A percentile compares a stretch with the other conserved stretches of the same genome.
Conservation (phyloP, 2,329 filamentous ascomycete genomes). For the Trichoderma polysporum region DNA sequence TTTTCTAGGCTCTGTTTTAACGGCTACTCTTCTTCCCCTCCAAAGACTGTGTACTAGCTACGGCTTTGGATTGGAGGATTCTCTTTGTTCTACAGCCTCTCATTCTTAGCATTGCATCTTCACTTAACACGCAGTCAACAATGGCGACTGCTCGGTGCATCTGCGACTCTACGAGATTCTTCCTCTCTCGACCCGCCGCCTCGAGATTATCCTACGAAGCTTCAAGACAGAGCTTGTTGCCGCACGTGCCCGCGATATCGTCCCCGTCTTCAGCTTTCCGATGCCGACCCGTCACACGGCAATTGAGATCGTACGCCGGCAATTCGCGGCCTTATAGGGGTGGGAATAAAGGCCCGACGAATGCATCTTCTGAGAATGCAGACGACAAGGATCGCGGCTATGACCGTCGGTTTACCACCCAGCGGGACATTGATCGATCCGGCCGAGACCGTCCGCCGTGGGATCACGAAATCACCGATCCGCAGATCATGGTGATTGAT, state of each 20-base stretch:
- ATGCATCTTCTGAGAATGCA: background rate
- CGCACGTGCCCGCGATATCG: conserved; percentile 21
- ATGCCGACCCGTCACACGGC: background rate
- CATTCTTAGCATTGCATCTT: background rate
- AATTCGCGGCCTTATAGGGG: background rate
- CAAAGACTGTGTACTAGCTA: background rate
- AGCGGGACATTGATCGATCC: conserved; percentile 34
- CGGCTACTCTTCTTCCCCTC: background rate
- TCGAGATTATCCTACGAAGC: conserved; percentile 23
- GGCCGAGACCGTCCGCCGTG: conserved; percentile 41
- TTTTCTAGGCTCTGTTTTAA: background rate
- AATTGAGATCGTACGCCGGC: conserved; percentile 14
- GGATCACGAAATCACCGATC: conserved; percentile 47
- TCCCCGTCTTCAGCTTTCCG: background rate
- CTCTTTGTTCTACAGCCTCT: background rate
- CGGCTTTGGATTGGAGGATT: background rate
- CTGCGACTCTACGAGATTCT: conserved; percentile 46
- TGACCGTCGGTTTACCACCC: conserved; percentile 39
- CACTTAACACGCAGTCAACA: conserved; percentile 14
- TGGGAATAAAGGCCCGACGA: background rate
- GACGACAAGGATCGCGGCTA: conserved; percentile 29
- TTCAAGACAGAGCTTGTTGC: conserved; percentile 13
- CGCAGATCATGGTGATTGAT: conserved; percentile 43
- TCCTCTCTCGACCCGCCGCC: conserved; percentile 32
- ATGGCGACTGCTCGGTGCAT: conserved; percentile 44